Evolutionary conservation across 177 flowering plant genomes (phyloP).

Genomic region (Tripterygium wilfordii): DNA sequence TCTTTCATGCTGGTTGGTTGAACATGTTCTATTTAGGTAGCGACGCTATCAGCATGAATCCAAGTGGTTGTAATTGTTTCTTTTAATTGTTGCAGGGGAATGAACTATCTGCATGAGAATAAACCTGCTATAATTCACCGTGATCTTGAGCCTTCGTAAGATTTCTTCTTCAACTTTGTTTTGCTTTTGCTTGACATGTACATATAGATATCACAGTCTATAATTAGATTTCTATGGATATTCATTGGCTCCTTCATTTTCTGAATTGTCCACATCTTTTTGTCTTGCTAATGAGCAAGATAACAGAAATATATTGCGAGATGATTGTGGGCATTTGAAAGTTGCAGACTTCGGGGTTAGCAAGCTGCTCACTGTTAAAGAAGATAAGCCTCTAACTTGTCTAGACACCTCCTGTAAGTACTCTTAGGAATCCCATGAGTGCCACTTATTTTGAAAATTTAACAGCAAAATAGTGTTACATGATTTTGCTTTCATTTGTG

Average conservation of each 20-base stretch:
- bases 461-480: too few species aligned
- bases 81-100: conserved; percentile 94
- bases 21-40: too few species aligned
- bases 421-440: too few species aligned
- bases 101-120: conserved; percentile 92
- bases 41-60: too few species aligned
- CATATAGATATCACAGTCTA: neutral
- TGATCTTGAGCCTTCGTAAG: conserved; percentile 99
- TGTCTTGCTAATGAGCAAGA: conserved; percentile 35
- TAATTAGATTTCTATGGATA: neutral
- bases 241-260: conserved; percentile 2
- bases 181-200: neutral
- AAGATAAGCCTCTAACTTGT: conserved; percentile 48
- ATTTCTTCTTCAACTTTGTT: conserved; percentile 9
- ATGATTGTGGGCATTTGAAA: conserved; percentile 95
- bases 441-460: too few species aligned
- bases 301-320: conserved; percentile 95
- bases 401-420: conserved; percentile 72
- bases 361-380: conserved; percentile 71
- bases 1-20: too few species aligned
- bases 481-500: too few species aligned
- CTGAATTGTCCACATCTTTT: conserved; percentile 22
- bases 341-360: conserved; percentile 99
- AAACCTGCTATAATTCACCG: conserved; percentile 88
- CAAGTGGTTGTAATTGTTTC: too few species aligned